These are phyloP conservation scores for Stromatinia cepivora DNA, from an alignment of 2,329 filamentous ascomycete species.

Conservation along the genomic window DNA sequence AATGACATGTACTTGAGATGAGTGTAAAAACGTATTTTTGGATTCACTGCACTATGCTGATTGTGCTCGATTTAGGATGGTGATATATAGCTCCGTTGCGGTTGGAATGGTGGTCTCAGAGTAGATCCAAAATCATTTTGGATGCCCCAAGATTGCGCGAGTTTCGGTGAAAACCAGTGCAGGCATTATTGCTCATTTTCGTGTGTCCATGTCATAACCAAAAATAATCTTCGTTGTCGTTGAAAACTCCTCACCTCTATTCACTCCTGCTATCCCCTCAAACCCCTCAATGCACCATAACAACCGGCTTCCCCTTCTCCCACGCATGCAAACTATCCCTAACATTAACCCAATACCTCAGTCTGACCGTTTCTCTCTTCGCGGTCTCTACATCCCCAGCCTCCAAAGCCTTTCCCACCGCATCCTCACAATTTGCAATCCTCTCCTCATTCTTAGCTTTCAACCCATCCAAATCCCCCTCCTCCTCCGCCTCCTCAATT, in stretches of 20 bases:
- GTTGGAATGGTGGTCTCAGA: not conserved
- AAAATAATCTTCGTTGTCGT: not conserved
- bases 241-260: not conserved
- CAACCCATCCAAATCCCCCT: conserved; percentile 63
- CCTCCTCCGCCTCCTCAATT: conserved; percentile 68
- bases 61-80: not conserved
- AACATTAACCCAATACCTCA: conserved; percentile 92
- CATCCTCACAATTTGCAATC: conserved; percentile 61
- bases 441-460: conserved; percentile 66
- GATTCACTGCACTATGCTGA: no score
- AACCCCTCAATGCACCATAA: conserved; percentile 51
- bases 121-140: not conserved
- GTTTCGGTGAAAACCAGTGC: no score
- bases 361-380: conserved; percentile 68
- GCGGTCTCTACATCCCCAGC: conserved; percentile 66
- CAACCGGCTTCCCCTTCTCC: conserved; percentile 69
- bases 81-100: not conserved
- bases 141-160: no score
- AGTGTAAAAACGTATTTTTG: not conserved
- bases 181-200: not conserved
- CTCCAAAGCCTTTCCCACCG: conserved; percentile 65
- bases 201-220: not conserved
- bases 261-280: not conserved
- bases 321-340: conserved; percentile 77
- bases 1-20: not conserved